Evolutionary conservation across 2,329 filamentous ascomycete genomes (phyloP).

Genomic region (Cordyceps cateniannulata): DNA sequence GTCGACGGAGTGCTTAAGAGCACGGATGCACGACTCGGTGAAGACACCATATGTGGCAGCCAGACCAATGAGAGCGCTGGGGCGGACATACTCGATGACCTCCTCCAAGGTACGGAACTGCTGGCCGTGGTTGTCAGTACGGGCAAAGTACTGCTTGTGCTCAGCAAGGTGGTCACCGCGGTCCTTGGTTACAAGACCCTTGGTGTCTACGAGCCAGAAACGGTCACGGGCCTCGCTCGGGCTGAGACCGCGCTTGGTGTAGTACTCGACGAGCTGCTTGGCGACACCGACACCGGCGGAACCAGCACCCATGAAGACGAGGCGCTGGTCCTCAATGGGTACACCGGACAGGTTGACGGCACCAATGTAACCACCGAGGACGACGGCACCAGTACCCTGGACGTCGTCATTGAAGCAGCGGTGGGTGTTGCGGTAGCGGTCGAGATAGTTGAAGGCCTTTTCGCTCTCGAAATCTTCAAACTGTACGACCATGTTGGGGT

Average conservation of each 20-base stretch:
- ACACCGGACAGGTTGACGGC: slow-evolving; percentile 80
- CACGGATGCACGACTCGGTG: slow-evolving; percentile 75
- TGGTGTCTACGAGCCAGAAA: slow-evolving; percentile 97
- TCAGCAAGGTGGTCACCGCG: slow-evolving; percentile 90
- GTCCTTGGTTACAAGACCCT: slow-evolving; percentile 88
- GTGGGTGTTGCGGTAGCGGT: slow-evolving; percentile 81
- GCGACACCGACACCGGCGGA: slow-evolving; percentile 95
- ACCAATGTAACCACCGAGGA: slow-evolving; percentile 72
- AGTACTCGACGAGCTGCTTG: slow-evolving; percentile 96
- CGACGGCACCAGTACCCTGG: slow-evolving; percentile 93
- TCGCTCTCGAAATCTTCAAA: slow-evolving; percentile 97
- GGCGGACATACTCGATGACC: slow-evolving; percentile 91
- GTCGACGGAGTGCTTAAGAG: slow-evolving; percentile 59
- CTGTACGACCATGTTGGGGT: slow-evolving; percentile 67
- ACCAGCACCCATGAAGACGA: slow-evolving; percentile 94
- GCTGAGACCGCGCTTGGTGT: slow-evolving; percentile 82
- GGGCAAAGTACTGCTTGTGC: slow-evolving; percentile 72
- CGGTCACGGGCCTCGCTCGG: slow-evolving; percentile 82
- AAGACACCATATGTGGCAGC: slow-evolving; percentile 94
- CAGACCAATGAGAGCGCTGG: slow-evolving; percentile 88
- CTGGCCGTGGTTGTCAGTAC: slow-evolving; percentile 56
- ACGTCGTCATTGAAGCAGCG: slow-evolving; percentile 99
- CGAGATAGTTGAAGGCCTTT: slow-evolving; percentile 85
- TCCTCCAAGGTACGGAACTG: slow-evolving; percentile 78
- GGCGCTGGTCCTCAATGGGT: slow-evolving; percentile 80